Base-by-base conservation (phyloP, 2,329 filamentous ascomycete species). In the Phialophora tarda region DNA sequence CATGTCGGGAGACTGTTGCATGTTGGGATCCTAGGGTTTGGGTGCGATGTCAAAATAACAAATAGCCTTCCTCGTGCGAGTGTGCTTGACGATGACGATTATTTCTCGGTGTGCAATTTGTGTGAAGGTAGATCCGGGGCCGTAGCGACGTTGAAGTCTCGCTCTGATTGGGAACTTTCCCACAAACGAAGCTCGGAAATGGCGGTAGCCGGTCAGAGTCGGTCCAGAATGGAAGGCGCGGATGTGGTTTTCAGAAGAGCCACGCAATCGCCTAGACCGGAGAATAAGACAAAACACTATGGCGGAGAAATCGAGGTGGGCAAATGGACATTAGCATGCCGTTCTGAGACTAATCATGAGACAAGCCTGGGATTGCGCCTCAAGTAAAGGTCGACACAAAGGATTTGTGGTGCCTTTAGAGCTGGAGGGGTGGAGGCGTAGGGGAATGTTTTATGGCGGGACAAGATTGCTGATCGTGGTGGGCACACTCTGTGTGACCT, bases 401-500 rank as follows among this genome's bases (percentile, higher is more conserved):
- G 63, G 59, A 57, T 61, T 41, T 62, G 47, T 57, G 30, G 59
- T 44, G 48, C 53, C 38, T 63, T 59, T 60, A 56, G 50, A 47
- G 63, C 63, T 23, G 58, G 50, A 63, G 65, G 65, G 64, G 60
- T 63, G 56, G 59, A 66, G 62, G 61, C 62, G 59, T 32, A 60
- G 53, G 62, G 34, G 26, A 63, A 63, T 55, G 59, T 58, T 60
- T 65, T 67, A 66, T 62, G 54, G 66, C 69, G 63, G 69, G 69
- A 67, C 64, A 67, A 69, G 62, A 67, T 66, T 68, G 66, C 62
- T 64, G 69, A 65, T 55, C 62, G 69, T 54, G 65, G 62, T 59
- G 64, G 62, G 57, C 34, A 30, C 32, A 63, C 61, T 64, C 56
- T 66, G 69, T 71, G 59, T 64, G 59, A 71, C 69, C 63, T 62